Base-by-base conservation (phyloP, 192 early-diverging fungal genomes). In the Coemansia sp. region DNA sequence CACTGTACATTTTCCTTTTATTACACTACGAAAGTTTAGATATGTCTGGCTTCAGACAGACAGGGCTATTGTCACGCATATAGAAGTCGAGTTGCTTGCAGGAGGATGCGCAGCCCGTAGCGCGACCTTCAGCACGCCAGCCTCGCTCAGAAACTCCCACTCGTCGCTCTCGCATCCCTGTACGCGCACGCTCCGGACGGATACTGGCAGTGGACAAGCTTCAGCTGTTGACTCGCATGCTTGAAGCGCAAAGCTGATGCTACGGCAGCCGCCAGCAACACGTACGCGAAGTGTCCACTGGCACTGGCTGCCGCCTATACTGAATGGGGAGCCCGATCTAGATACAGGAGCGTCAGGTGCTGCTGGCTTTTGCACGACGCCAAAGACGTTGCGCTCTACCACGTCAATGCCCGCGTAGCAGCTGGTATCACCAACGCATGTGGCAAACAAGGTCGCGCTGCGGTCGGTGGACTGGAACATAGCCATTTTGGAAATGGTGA, bases 401-500 rank as follows among this genome's bases (percentile, higher is more conserved):
- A 60, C 56, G 14, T 31, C 51, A 4, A 37, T 56, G 0, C 73
- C 62, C 0, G 46, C 66, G 36, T 63, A 75, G 14, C 60, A 42
- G 29, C 62, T 38, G 22, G 67, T 66, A 35, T 82, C 79, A 32
- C 79, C 73, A 4, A 82, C 43, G 25, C 73, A 82, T 8, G 67
- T 56, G 3, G 70, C 69, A 46, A 73, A 60, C 3, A 82, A 66
- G n/a, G 63, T 12, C 2, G 73, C 65, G 35, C 57, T 63, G 29
- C 62, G 67, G 32, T 70, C 68, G 2, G 69, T 8, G 10, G 73
- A 70, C 29, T 29, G 37, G 36, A 70, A 54, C 12, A 40, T 19
- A 6, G 59, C 14, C 79, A 82, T 82, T 45, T 17, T 14, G 15
- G 47, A 35, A 4, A 82, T 59, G 0, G 79, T 66, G 17, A 75